Evolutionary conservation across 225 moss, liverwort and hornwort species (phyloP), one percentile per base, ranked within the genome.

Genomic region (Takakia lepidozioides): DNA sequence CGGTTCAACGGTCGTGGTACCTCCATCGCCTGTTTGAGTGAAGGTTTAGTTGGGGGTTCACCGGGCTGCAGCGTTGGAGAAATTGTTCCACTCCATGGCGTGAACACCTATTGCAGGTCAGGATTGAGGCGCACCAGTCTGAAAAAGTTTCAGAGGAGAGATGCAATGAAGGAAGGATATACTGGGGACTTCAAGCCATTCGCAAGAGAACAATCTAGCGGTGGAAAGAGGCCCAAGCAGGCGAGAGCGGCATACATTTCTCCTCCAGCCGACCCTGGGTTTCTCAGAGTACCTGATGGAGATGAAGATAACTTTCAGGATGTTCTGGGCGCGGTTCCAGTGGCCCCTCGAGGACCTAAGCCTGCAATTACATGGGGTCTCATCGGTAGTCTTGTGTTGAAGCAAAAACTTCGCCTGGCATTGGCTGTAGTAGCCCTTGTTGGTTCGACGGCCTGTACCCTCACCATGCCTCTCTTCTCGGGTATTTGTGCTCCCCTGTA

Each of bases 391-490:
- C 62, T 98, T 37, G 32, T 98, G 49, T 73, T 85, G 64, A 74
- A 76, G 51, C 83, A 98, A 46, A 98, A 85, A 55, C 19, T 58
- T 58, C 80, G 98, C 11, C 69, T 98, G 19, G 29, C 47, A 1
- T 43, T 85, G 26, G 87, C 82, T 8, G 61, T 81, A 1, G n/a
- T 78, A 28, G 78, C 85, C 41, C 86, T 98, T 19, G 66, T 76
- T 45, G 69, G 73, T 20, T 76, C 74, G 29, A 91, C 87, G 11
- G 32, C 76, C 20, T 98, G 98, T 40, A 98, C 98, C 23, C 91
- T 98, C 61, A 98, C 82, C 51, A 98, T 98, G 98, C 98, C 98
- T 22, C 75, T 98, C 13, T 98, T 98, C 57, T 98, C 95, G 70
- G 95, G 95, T 90, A 15, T 16, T 16, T 25, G 23, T 45, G 23